Percentiles rank a stretch among this genome's conserved stretches.
These are phyloP conservation scores for Mollisia scopiformis DNA, from an alignment of 2,329 filamentous ascomycete genomes.

Conservation along the genomic window DNA sequence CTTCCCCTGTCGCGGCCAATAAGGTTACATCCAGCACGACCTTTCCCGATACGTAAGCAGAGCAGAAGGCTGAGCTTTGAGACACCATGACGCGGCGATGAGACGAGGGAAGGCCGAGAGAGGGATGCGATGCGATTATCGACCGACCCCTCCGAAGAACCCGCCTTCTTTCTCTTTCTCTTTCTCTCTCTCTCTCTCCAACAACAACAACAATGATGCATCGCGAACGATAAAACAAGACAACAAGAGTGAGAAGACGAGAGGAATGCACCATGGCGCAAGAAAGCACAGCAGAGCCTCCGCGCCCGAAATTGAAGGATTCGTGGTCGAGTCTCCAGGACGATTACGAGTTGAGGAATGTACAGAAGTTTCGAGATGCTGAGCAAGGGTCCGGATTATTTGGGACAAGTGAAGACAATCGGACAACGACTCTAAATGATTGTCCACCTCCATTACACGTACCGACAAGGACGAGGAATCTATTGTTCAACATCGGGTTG, in stretches of 20 bases:
- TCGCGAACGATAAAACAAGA: neutral
- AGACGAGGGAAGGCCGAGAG: neutral
- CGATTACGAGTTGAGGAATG: slow-evolving; percentile 4
- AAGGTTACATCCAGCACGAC: neutral
- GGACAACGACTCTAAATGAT: neutral
- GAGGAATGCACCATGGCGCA: neutral
- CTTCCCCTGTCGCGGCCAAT: neutral
- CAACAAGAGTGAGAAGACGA: neutral
- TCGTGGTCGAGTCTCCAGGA: neutral
- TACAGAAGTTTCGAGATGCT: neutral
- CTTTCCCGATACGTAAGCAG: neutral
- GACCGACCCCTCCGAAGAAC: neutral
- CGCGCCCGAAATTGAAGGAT: neutral
- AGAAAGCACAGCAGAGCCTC: neutral
- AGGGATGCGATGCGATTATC: neutral
- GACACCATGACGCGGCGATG: neutral
- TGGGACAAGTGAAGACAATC: neutral
- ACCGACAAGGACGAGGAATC: neutral
- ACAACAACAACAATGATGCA: neutral
- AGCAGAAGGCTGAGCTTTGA: neutral
- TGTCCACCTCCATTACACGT: neutral
- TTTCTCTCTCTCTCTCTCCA: neutral
- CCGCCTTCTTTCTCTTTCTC: neutral
- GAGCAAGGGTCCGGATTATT: neutral
- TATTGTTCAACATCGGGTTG: neutral